Evolutionary conservation across 2,329 filamentous ascomycete genomes (phyloP).

Genomic region (Colletotrichum abscissum): DNA sequence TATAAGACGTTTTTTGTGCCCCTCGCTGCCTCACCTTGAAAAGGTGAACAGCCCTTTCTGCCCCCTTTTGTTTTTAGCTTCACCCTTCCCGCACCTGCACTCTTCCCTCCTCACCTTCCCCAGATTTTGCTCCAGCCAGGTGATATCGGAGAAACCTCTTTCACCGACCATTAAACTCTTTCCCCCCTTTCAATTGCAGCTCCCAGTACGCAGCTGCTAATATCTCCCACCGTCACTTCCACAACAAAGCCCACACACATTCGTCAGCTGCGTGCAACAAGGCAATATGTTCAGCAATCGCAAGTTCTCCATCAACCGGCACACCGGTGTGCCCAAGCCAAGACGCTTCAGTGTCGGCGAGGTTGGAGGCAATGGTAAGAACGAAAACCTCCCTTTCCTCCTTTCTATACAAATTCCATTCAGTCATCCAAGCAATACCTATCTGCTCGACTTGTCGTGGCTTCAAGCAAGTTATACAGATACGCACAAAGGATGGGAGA

Average conservation of each 20-base stretch:
- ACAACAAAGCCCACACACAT: neutral
- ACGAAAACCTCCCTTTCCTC: neutral
- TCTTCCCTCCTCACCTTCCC: constrained; percentile 5
- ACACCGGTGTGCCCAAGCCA: constrained; percentile 70
- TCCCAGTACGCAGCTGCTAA: neutral
- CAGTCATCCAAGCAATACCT: neutral
- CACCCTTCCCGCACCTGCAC: neutral
- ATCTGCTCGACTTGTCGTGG: neutral
- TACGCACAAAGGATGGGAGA: constrained; percentile 1
- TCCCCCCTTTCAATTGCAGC: neutral
- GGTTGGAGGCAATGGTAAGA: constrained; percentile 42
- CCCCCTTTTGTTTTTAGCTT: neutral
- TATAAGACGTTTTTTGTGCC: constrained; percentile 30
- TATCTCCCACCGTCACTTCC: neutral
- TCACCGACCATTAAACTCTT: constrained; percentile 3
- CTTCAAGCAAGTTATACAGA: neutral
- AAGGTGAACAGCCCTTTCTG: neutral
- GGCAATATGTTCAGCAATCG: constrained; percentile 64
- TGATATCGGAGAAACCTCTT: constrained; percentile 16
- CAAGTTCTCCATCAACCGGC: constrained; percentile 76
- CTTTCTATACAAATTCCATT: neutral
- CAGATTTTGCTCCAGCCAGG: constrained; percentile 4
- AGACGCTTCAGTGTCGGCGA: constrained; percentile 71
- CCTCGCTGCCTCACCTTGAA: constrained; percentile 20
- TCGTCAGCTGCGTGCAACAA: neutral